Percentiles rank a stretch among this genome's conserved stretches.
phyloP scores from a whole-genome alignment of 306 rosid genomes.

The Trifolium subterraneum region DNA sequence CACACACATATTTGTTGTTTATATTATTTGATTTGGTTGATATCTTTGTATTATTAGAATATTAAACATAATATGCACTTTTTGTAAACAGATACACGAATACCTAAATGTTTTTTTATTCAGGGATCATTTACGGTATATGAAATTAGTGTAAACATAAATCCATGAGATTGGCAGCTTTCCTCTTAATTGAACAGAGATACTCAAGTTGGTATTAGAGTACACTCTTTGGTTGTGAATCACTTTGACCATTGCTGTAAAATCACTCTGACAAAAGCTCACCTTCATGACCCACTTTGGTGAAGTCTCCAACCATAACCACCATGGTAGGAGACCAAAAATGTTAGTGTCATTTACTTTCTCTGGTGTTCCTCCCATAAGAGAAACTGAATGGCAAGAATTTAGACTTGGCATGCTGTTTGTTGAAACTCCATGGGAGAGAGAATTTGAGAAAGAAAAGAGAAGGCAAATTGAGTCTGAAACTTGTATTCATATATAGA shows the following conservation, averaged over 20 bases:
- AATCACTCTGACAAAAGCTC: not conserved
- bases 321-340: not conserved
- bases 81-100: not conserved
- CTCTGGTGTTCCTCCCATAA: not conserved
- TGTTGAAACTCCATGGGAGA: not conserved
- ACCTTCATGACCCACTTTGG: not conserved
- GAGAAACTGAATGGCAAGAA: slow-evolving; percentile 4
- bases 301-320: not conserved
- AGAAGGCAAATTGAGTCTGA: not conserved
- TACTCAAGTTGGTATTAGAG: not conserved
- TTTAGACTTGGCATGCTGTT: not conserved
- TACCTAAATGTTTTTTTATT: not conserved
- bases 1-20: not conserved
- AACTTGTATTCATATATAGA: not conserved
- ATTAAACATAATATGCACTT: not conserved
- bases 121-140: not conserved
- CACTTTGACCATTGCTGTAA: not conserved
- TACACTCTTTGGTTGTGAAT: slow-evolving; percentile 5
- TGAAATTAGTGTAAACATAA: not conserved
- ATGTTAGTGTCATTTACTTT: not conserved
- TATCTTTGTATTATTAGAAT: not conserved
- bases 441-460: not conserved
- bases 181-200: not conserved
- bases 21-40: not conserved
- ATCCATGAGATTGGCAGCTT: not conserved